These are phyloP conservation scores for Pseudozyma tsukubaensis DNA, from an alignment of 1,284 basidiomycete species.

Conservation along the genomic window DNA sequence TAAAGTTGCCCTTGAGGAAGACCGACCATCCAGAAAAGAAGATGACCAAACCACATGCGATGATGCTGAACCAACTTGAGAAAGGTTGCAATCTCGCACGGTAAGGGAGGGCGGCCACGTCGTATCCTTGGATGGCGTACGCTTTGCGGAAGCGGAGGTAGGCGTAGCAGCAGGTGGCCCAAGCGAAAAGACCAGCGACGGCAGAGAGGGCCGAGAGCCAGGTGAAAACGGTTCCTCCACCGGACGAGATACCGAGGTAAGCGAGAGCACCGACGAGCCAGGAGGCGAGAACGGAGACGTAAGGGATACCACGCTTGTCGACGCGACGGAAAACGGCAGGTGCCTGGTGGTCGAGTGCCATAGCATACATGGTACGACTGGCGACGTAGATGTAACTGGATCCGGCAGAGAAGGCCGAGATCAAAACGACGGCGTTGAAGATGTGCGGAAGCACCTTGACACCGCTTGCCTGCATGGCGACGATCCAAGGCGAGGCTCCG, in stretches of 20 bases:
- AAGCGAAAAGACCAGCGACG: conserved; percentile 79
- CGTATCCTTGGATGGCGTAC: conserved; percentile 74
- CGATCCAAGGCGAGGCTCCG: conserved; percentile 65
- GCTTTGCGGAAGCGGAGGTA: conserved; percentile 81
- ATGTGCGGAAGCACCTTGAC: conserved; percentile 69
- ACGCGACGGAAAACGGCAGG: conserved; percentile 79
- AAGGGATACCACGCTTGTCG: conserved; percentile 80
- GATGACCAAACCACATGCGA: conserved; percentile 53
- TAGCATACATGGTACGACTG: conserved; percentile 79
- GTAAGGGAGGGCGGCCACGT: conserved; percentile 72
- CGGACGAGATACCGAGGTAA: conserved; percentile 72
- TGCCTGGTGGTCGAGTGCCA: conserved; percentile 80
- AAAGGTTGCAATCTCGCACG: conserved; percentile 69
- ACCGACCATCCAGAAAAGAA: conserved; percentile 69
- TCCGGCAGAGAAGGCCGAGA: conserved; percentile 86
- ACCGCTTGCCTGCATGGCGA: conserved; percentile 69
- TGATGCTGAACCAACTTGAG: conserved; percentile 52
- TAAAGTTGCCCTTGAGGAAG: conserved; percentile 62
- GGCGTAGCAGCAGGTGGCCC: conserved; percentile 82
- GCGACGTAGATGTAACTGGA: conserved; percentile 84
- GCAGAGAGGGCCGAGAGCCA: conserved; percentile 75
- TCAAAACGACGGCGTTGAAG: conserved; percentile 82
- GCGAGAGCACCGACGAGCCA: conserved; percentile 77
- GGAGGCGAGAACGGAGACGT: conserved; percentile 77
- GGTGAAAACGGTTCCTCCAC: conserved; percentile 74